A percentile compares a stretch with the other conserved stretches of the same genome.
These are phyloP conservation scores for Larix kaempferi DNA, from an alignment of 75 land plant species.

Conservation along the genomic window DNA sequence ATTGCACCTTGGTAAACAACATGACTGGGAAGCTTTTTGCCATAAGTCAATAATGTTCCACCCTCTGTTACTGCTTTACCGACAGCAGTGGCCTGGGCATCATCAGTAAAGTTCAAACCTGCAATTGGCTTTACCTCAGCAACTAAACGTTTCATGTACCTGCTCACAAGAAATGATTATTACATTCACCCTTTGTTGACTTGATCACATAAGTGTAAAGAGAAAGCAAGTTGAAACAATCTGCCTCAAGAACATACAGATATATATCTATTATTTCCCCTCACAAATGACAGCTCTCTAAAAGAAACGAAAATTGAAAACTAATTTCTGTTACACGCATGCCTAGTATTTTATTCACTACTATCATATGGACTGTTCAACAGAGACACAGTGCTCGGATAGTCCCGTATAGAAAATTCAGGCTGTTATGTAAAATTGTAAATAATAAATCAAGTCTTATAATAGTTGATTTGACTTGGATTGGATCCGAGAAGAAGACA, in stretches of 20 bases:
- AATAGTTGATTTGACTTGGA: too few relatives aligned
- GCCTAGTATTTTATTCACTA: too few relatives aligned
- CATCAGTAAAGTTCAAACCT: conserved; percentile 28
- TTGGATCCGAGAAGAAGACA: too few relatives aligned
- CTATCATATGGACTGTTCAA: too few relatives aligned
- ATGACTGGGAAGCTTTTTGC: conserved; percentile 30
- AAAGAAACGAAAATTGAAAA: too few relatives aligned
- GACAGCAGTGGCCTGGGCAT: conserved; percentile 41
- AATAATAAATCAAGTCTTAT: too few relatives aligned
- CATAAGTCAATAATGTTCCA: conserved; percentile 37
- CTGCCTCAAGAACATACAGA: neutral
- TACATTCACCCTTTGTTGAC: neutral
- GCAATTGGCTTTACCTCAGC: conserved; percentile 34
- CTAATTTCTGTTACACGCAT: too few relatives aligned
- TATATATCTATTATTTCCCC: too few relatives aligned
- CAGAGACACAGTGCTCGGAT: too few relatives aligned
- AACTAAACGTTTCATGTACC: conserved; percentile 50
- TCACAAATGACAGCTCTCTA: too few relatives aligned
- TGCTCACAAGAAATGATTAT: conserved; percentile 9
- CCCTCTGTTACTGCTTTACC: conserved; percentile 34
- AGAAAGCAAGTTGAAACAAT: neutral
- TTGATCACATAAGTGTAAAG: neutral
- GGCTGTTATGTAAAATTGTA: too few relatives aligned
- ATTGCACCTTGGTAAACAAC: conserved; percentile 35
- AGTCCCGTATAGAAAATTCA: too few relatives aligned